phyloP scores from a whole-genome alignment of 768 basidiomycete genomes.

The Agaricus blazei region DNA sequence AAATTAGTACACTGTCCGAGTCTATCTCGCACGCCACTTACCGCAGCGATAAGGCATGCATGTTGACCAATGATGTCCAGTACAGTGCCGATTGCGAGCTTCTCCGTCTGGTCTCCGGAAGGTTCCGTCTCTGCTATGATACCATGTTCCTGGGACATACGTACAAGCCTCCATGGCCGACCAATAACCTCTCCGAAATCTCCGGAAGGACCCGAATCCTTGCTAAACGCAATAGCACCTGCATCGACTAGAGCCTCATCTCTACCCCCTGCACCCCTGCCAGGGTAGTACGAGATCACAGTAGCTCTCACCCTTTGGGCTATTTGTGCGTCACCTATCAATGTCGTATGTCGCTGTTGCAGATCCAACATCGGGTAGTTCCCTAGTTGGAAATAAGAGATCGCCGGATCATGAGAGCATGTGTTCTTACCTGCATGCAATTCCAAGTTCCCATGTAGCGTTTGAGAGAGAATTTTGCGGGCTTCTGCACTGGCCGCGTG shows the following conservation, averaged over 20 bases:
- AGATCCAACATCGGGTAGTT: slow-evolving; percentile 84
- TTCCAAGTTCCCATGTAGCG: slow-evolving; percentile 61
- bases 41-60: slow-evolving; percentile 77
- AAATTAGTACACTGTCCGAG: neutral
- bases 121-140: slow-evolving; percentile 40
- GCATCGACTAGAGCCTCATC: slow-evolving; percentile 82
- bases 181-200: slow-evolving; percentile 72
- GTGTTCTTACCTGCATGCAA: slow-evolving; percentile 59
- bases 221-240: slow-evolving; percentile 83
- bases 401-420: neutral
- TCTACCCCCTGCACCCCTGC: slow-evolving; percentile 49
- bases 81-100: slow-evolving; percentile 50
- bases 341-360: slow-evolving; percentile 73
- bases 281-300: slow-evolving; percentile 78
- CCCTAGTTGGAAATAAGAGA: slow-evolving; percentile 30
- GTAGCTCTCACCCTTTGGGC: slow-evolving; percentile 67
- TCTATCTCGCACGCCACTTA: slow-evolving; percentile 15
- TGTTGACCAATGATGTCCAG: slow-evolving; percentile 81
- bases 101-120: slow-evolving; percentile 18
- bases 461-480: slow-evolving; percentile 34
- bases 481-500: slow-evolving; percentile 63
- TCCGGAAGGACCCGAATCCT: slow-evolving; percentile 72
- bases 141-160: slow-evolving; percentile 78
- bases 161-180: slow-evolving; percentile 56
- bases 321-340: slow-evolving; percentile 52